A percentile compares a stretch with the other conserved stretches of the same genome.
Conservation (phyloP, 495 filamentous ascomycete species). For the Glutinoglossum americanum region DNA sequence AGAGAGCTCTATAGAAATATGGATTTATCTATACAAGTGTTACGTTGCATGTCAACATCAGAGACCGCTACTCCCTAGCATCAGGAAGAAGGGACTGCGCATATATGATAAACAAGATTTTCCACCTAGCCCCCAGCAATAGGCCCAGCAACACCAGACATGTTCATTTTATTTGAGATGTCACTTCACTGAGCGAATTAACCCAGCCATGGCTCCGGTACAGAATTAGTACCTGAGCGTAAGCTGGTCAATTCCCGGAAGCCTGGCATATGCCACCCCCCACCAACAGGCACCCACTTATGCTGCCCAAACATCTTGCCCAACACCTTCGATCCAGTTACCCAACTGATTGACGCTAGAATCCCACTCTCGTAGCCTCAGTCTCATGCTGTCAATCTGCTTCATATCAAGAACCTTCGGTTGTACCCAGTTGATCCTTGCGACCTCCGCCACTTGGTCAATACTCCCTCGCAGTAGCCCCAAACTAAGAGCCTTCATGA, state of each 20-base stretch:
- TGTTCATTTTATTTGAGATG: neutral
- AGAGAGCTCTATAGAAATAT: neutral
- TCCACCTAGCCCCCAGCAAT: neutral
- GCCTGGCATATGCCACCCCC: too few relatives aligned
- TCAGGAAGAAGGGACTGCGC: neutral
- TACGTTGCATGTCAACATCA: neutral
- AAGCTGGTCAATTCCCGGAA: neutral
- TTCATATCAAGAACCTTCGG: conserved; percentile 89
- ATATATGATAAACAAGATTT: neutral
- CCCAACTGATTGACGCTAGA: conserved; percentile 82
- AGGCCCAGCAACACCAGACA: neutral
- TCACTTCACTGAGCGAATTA: neutral
- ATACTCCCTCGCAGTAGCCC: conserved; percentile 81
- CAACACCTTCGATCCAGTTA: conserved; percentile 79
- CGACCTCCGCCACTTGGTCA: conserved; percentile 86
- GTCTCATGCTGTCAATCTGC: conserved; percentile 89
- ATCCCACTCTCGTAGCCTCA: conserved; percentile 79
- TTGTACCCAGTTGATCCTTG: conserved; percentile 95
- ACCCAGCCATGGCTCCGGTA: neutral
- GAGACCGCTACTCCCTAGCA: neutral
- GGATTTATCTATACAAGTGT: neutral
- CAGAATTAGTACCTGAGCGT: neutral
- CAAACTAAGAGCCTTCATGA: conserved; percentile 94
- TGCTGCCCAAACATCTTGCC: conserved; percentile 79
- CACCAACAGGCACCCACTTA: conserved; percentile 22